A percentile compares a stretch with the other conserved stretches of the same genome.
Evolutionary conservation across 768 basidiomycete genomes (phyloP).

Genomic region (Cubamyces sp.): DNA sequence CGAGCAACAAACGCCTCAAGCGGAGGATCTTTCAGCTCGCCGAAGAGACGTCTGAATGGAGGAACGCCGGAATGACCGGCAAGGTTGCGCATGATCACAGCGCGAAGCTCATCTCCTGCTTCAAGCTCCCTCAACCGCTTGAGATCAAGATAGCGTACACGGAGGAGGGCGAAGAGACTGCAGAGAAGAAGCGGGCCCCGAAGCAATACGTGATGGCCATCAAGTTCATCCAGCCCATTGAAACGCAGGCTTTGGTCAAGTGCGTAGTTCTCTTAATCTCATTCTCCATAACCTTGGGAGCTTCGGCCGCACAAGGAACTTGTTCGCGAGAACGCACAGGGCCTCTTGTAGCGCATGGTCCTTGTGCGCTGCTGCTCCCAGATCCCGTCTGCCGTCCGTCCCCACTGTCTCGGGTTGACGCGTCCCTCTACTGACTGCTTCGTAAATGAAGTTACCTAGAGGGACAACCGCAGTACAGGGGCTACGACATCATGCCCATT

Average conservation of each 20-base stretch:
- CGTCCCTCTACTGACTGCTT: slow-evolving; percentile 18
- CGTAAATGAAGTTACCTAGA: slow-evolving; percentile 43
- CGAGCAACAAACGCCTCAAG: slow-evolving; percentile 44
- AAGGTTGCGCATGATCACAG: slow-evolving; percentile 52
- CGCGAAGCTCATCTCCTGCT: slow-evolving; percentile 49
- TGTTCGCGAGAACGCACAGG: slow-evolving; percentile 9
- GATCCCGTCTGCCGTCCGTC: background rate
- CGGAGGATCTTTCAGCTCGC: slow-evolving; percentile 53
- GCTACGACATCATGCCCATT: slow-evolving; percentile 50
- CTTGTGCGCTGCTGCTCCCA: slow-evolving; percentile 9
- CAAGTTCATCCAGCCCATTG: slow-evolving; percentile 47
- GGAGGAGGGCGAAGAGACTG: slow-evolving; percentile 49
- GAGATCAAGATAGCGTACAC: slow-evolving; percentile 44
- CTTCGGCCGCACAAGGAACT: slow-evolving; percentile 21
- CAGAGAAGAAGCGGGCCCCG: slow-evolving; percentile 31
- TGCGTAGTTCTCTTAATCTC: slow-evolving; percentile 29
- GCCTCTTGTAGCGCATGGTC: slow-evolving; percentile 20
- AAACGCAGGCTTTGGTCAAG: slow-evolving; percentile 46
- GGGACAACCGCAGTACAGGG: slow-evolving; percentile 47
- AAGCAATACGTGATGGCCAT: slow-evolving; percentile 48
- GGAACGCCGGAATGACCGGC: slow-evolving; percentile 42
- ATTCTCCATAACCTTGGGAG: slow-evolving; percentile 2
- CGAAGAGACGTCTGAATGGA: slow-evolving; percentile 47
- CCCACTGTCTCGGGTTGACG: slow-evolving; percentile 1
- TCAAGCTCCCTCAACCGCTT: slow-evolving; percentile 45